Base-by-base conservation (phyloP, 1,284 basidiomycete genomes). In the Cystobasidium pallidum region DNA sequence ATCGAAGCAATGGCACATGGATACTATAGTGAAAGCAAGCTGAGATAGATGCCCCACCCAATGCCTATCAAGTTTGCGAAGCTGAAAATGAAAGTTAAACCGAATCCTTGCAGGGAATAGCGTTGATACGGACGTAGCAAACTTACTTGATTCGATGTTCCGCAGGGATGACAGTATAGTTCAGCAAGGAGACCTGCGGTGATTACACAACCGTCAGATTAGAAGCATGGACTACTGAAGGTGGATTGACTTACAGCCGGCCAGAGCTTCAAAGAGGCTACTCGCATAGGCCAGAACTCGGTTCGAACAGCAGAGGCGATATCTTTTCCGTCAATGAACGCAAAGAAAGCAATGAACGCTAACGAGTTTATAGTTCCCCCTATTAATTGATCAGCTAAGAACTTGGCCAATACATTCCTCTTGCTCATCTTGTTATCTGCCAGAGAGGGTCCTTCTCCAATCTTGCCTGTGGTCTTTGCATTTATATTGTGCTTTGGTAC, bases 11-110 rank as follows among this genome's bases (percentile, higher is more conserved):
- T 47, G 13, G 36, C 13, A 24, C 39, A 41, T 61, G n/a, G 36
- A 39, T 39, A 13, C 30, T 51, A 64, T 17, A 64, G 24, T 15
- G 62, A 47, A n/a, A 64, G 45, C 19, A 71, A 49, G 34, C 68
- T 71, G 49, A 71, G 61, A 30, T 63, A 71, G 11, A 71, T 45
- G 8, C 59, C 59, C 68, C 68, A 71, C 0, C 59, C 34, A 3
- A 71, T 59, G 11, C 68, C 68, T 26, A 71, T 55, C 19, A 63
- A 21, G 39, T 71, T 71, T 24, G 68, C 68, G 39, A 71, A 71
- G 54, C 59, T 63, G 43, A 21, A 8, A 11, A 3, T 43, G n/a
- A 36, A 26, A 8, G 36, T 51, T 19, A 70, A 32, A 24, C 10
- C n/a, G 2, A 43, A 41, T 26, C 26, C 13, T 15, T n/a, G 21